Percentiles rank a stretch among this genome's conserved stretches.
Conservation (phyloP, 352 stramenopile genomes). For the Pythium grandisporangium region DNA sequence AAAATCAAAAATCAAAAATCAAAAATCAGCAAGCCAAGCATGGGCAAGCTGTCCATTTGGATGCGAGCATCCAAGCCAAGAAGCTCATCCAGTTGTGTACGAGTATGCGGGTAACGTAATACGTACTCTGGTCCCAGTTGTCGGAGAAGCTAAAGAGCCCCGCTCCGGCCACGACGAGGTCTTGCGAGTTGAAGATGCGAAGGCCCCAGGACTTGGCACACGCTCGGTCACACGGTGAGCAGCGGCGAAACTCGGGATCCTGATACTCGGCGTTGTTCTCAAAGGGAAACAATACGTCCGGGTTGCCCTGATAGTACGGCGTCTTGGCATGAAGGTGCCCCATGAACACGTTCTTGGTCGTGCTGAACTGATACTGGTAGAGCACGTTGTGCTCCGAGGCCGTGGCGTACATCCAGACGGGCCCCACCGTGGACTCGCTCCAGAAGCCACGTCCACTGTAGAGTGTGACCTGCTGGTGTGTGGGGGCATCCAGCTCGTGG, state of each 20-base stretch:
- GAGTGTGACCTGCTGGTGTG: neutral
- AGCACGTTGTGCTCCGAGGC: neutral
- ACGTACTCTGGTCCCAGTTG: no score
- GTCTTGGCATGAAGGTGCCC: neutral
- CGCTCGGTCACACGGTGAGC: no score
- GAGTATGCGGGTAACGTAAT: no score
- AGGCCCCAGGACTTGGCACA: no score
- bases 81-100: no score
- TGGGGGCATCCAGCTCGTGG: neutral
- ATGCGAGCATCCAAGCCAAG: no score
- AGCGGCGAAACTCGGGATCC: conserved; percentile 28
- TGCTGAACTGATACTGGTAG: neutral
- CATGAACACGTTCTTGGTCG: neutral
- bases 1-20: no score
- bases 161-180: no score
- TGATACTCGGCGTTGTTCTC: conserved; percentile 42
- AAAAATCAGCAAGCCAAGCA: conserved; percentile 3
- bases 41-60: neutral
- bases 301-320: neutral
- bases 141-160: no score
- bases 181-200: no score
- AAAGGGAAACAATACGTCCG: no score
- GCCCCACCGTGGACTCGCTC: neutral
- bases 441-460: neutral
- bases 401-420: neutral